Conservation (phyloP, 1,284 basidiomycete species). For the Xerocomus subilludens region DNA sequence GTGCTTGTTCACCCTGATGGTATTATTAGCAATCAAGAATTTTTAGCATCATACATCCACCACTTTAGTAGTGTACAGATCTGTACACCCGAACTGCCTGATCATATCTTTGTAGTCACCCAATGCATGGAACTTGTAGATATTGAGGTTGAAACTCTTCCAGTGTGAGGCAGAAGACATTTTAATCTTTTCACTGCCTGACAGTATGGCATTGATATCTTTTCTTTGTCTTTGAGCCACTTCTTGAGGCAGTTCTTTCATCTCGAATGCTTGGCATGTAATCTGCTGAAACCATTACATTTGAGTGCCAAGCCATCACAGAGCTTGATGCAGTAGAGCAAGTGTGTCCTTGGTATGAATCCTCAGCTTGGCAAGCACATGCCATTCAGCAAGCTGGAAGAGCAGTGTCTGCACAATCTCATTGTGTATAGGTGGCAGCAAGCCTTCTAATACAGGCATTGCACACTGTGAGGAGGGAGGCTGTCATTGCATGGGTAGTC, state of each 20-base stretch:
- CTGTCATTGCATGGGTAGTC: too few species aligned
- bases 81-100: conserved; percentile 7
- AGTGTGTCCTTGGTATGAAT: neutral
- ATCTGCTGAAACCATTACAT: too few species aligned
- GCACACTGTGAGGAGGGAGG: neutral
- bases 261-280: too few species aligned
- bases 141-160: too few species aligned
- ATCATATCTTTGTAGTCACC: conserved; percentile 6
- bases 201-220: neutral
- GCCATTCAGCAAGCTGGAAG: neutral
- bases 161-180: neutral
- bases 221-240: neutral
- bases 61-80: conserved; percentile 20
- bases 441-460: neutral
- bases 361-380: neutral
- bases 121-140: neutral
- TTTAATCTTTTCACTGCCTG: neutral
- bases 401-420: neutral
- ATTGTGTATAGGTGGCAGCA: neutral
- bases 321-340: too few species aligned
- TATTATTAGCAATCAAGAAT: conserved; percentile 6
- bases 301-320: too few species aligned
- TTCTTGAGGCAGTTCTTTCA: too few species aligned
- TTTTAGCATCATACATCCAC: too few species aligned
- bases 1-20: conserved; percentile 17